Evolutionary conservation across 495 filamentous ascomycete species (phyloP).

Genomic region (Neurospora tetraspora): DNA sequence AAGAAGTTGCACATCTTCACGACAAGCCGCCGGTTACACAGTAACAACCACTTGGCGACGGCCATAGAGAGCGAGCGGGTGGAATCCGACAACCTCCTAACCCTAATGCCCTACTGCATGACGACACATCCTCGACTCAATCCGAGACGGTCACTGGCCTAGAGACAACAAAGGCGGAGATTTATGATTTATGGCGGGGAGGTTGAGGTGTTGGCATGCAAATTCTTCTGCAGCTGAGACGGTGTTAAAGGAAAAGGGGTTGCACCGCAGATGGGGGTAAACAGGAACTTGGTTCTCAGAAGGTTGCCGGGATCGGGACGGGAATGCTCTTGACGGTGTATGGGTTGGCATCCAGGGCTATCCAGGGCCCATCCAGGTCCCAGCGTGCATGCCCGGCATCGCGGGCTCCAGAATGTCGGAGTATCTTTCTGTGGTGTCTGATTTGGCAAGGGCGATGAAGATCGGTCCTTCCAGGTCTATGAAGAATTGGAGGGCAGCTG

Average conservation of each 20-base stretch:
- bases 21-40: neutral
- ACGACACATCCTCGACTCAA: neutral
- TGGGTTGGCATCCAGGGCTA: neutral
- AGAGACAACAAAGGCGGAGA: neutral
- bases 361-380: neutral
- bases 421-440: neutral
- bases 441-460: neutral
- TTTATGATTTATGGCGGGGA: neutral
- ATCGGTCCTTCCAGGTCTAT: neutral
- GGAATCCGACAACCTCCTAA: neutral
- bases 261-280: neutral
- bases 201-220: neutral
- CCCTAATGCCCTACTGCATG: neutral
- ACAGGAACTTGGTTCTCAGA: neutral
- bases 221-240: neutral
- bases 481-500: neutral
- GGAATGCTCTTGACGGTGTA: neutral
- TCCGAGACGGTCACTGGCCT: neutral
- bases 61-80: neutral
- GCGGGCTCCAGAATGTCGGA: neutral
- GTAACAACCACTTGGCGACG: neutral
- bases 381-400: neutral
- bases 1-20: neutral
- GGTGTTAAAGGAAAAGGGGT: neutral
- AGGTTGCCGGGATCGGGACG: neutral